Evolutionary conservation across 176 grass and related monocot genomes (phyloP).

Genomic region (Melocanna baccifera): DNA sequence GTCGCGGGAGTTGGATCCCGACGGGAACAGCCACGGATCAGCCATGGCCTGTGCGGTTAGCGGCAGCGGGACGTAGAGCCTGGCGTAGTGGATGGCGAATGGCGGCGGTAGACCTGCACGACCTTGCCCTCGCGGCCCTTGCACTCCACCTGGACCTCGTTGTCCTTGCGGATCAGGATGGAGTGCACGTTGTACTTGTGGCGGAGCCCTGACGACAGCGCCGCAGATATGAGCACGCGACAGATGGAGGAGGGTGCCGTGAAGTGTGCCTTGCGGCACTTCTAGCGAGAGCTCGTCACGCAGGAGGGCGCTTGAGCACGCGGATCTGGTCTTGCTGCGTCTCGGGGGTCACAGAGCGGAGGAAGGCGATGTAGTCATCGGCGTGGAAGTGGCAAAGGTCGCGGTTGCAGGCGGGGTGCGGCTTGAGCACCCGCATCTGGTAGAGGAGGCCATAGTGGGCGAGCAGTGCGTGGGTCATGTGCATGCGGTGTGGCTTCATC

Average conservation of each 20-base stretch:
- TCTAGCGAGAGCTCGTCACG: slow-evolving; percentile 77
- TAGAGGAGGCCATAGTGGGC: slow-evolving; percentile 78
- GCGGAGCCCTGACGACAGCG: slow-evolving; percentile 73
- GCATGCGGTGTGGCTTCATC: slow-evolving; percentile 95
- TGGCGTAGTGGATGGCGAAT: too few relatives aligned
- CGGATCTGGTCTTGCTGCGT: slow-evolving; percentile 62
- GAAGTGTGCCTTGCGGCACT: slow-evolving; percentile 98
- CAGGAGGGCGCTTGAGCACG: slow-evolving; percentile 60
- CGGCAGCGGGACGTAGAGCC: too few relatives aligned
- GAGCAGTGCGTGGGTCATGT: slow-evolving; percentile 89
- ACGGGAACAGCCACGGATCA: too few relatives aligned
- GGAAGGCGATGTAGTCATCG: slow-evolving; percentile 88
- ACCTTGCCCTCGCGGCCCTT: slow-evolving; percentile 96
- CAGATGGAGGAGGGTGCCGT: slow-evolving; percentile 83
- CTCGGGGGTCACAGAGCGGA: slow-evolving; percentile 69
- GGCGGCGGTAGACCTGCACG: slow-evolving; percentile 90
- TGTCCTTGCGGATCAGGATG: slow-evolving; percentile 81
- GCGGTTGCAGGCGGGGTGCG: slow-evolving; percentile 60
- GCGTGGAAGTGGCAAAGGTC: slow-evolving; percentile 97
- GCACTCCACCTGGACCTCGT: slow-evolving; percentile 94
- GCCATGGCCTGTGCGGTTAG: too few relatives aligned
- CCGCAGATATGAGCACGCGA: slow-evolving; percentile 81
- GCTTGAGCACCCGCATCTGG: slow-evolving; percentile 68
- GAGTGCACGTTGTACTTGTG: slow-evolving; percentile 90
- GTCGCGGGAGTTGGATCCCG: too few relatives aligned